Percentiles rank a stretch among this genome's conserved stretches.
Evolutionary conservation across 306 rosid genomes (phyloP).

Genomic region (Dryas alaskensis): DNA sequence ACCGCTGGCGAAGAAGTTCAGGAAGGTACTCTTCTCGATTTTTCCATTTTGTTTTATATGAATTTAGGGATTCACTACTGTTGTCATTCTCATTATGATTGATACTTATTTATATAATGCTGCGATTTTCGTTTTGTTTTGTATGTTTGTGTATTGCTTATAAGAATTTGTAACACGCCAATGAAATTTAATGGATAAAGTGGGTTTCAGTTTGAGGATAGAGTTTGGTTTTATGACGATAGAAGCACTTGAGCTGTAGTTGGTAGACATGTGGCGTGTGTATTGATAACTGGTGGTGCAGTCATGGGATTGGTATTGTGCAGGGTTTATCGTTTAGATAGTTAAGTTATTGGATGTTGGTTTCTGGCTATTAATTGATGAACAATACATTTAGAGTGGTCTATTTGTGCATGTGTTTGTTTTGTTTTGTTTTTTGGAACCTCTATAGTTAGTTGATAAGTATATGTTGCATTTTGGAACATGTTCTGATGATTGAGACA

Average conservation of each 20-base stretch:
- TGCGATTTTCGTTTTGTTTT: not conserved
- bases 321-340: not conserved
- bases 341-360: not conserved
- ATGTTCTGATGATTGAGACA: too few relatives aligned
- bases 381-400: not conserved
- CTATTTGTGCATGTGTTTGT: not conserved
- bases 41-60: conserved; percentile 1
- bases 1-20: conserved; percentile 65
- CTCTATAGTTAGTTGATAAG: conserved; percentile 1
- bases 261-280: not conserved
- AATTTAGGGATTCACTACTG: conserved; percentile 12
- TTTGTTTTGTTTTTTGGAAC: not conserved
- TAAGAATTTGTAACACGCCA: not conserved
- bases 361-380: conserved; percentile 6
- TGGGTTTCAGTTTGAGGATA: not conserved
- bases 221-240: not conserved
- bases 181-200: not conserved
- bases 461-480: not conserved
- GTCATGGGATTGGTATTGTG: too few relatives aligned
- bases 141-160: conserved; percentile 3
- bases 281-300: not conserved
- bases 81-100: not conserved
- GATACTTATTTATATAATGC: not conserved
- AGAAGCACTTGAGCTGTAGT: conserved; percentile 7
- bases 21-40: conserved; percentile 41